Evolutionary conservation across 2,329 filamentous ascomycete species (phyloP).

Genomic region (Xylariaceae sp.): DNA sequence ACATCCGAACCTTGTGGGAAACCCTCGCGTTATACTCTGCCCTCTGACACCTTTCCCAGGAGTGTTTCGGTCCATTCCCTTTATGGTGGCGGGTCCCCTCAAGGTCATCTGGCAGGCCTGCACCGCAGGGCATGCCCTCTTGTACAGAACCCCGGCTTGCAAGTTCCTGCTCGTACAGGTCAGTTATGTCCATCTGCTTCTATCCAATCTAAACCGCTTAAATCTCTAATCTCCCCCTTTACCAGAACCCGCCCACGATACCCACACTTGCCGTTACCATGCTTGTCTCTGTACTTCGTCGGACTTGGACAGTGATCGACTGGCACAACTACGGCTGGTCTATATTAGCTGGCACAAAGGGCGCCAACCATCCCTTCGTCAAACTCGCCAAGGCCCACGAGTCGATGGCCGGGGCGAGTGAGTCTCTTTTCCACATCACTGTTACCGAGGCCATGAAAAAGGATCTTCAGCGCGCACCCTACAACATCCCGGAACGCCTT

Average conservation of each 20-base stretch:
- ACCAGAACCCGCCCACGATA: conserved; percentile 95
- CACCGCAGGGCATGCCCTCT: conserved; percentile 64
- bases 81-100: conserved; percentile 70
- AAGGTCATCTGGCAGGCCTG: conserved; percentile 82
- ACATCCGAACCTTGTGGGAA: conserved; percentile 68
- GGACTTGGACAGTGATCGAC: conserved; percentile 81
- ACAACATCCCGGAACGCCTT: conserved; percentile 53
- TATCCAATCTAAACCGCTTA: too few relatives aligned
- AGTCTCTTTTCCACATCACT: conserved; percentile 69
- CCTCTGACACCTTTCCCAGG: conserved; percentile 63
- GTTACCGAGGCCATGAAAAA: conserved; percentile 86
- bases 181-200: conserved; percentile 12
- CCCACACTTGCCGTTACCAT: conserved; percentile 77
- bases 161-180: conserved; percentile 84
- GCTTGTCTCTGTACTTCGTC: conserved; percentile 67
- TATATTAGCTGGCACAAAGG: conserved; percentile 64
- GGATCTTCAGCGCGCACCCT: conserved; percentile 59
- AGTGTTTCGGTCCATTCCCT: conserved; percentile 64
- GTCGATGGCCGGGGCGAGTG: conserved; percentile 59
- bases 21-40: conserved; percentile 64
- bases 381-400: conserved; percentile 74
- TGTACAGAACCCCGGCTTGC: conserved; percentile 67
- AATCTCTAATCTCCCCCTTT: too few relatives aligned
- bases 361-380: conserved; percentile 66
- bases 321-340: conserved; percentile 99